phyloP scores from a whole-genome alignment of 2,329 filamentous ascomycete species.

The Fusarium robinianum region DNA sequence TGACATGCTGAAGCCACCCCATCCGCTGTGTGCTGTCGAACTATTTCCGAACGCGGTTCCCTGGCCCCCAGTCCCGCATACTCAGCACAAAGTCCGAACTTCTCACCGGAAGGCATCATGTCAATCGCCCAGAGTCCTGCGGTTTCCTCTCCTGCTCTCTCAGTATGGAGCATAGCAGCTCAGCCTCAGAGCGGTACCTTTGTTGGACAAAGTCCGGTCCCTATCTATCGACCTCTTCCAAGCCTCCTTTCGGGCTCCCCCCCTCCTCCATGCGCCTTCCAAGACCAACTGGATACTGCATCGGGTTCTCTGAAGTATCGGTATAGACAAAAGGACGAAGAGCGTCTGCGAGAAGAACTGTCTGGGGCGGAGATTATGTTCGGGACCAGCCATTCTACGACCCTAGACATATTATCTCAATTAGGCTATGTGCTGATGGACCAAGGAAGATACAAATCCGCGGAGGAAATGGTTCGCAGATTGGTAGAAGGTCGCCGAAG shows the following conservation, averaged over 20 bases:
- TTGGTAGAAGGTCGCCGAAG: neutral
- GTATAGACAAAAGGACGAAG: neutral
- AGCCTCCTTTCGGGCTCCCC: neutral
- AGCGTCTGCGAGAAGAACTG: neutral
- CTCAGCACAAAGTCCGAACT: neutral
- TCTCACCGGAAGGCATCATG: neutral
- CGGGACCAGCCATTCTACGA: neutral
- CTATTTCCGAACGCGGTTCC: neutral
- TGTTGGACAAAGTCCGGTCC: neutral
- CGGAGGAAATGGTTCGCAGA: neutral
- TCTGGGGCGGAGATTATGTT: neutral
- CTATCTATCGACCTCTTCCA: neutral
- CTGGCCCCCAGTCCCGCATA: neutral
- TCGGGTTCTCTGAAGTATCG: neutral
- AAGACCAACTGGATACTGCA: neutral
- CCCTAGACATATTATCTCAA: constrained; percentile 1
- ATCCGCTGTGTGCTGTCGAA: neutral
- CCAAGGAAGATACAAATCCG: constrained; percentile 4
- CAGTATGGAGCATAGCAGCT: neutral
- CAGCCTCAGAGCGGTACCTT: neutral
- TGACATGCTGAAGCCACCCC: neutral
- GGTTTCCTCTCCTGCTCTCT: neutral
- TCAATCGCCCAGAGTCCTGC: neutral
- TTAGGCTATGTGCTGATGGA: neutral
- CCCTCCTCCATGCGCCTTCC: too few relatives aligned